These are phyloP conservation scores for Eucalyptus shirleyi DNA, from an alignment of 345 rosid genomes.

Conservation along the genomic window DNA sequence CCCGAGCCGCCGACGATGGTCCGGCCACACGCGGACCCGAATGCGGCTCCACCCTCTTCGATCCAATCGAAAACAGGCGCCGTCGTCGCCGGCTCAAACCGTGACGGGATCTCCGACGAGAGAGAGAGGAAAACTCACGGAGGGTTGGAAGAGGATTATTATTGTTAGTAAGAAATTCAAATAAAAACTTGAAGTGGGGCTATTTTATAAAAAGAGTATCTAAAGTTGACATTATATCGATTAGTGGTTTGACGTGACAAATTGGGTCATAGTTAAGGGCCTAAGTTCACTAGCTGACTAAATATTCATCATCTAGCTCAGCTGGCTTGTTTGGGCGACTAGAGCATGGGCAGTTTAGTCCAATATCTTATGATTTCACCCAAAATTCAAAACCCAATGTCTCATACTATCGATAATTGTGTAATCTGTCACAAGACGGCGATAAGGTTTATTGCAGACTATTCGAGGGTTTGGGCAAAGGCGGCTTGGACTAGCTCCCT, in stretches of 20 bases:
- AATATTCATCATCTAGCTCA: no score
- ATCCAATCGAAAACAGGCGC: no score
- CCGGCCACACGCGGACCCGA: no score
- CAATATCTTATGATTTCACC: background rate
- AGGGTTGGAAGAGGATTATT: background rate
- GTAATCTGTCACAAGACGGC: background rate
- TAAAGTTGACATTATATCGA: background rate
- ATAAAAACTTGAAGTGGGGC: background rate
- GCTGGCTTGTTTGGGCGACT: background rate
- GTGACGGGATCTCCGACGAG: no score
- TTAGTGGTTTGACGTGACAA: no score
- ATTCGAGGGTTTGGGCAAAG: no score
- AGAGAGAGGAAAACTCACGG: no score
- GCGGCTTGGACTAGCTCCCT: background rate
- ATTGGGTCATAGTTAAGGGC: background rate
- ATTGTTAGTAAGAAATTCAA: background rate
- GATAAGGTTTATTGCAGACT: background rate
- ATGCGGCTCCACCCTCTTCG: no score
- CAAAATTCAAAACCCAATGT: background rate
- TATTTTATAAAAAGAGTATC: no score
- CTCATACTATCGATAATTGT: no score
- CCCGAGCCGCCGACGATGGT: no score
- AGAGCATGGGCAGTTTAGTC: background rate
- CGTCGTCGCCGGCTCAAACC: no score
- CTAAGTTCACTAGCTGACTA: background rate